These are phyloP conservation scores for Blepharisma japonicum DNA, from an alignment of 73 alveolate genomes.

Conservation along the genomic window DNA sequence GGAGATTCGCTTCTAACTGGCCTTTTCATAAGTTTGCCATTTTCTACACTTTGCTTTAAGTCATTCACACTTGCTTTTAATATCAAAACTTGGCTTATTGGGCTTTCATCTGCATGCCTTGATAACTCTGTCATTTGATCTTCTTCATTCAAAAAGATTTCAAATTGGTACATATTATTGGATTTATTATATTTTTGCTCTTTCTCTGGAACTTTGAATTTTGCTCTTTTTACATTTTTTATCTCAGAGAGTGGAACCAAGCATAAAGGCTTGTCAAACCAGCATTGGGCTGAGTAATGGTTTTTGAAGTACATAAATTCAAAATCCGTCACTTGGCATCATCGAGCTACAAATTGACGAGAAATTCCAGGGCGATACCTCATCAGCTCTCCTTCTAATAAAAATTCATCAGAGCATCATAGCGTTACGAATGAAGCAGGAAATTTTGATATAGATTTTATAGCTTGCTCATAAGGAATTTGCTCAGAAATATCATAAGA, in stretches of 20 bases:
- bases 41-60: neutral
- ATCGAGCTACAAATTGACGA: neutral
- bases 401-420: too few relatives aligned
- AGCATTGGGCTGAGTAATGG: neutral
- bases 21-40: slow-evolving; percentile 16
- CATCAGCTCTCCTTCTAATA: slow-evolving; percentile 9
- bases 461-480: too few relatives aligned
- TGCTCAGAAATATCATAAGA: too few relatives aligned
- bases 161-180: slow-evolving; percentile 8
- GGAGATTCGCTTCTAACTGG: neutral
- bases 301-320: slow-evolving; percentile 13
- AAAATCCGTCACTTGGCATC: neutral
- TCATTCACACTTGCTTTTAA: neutral
- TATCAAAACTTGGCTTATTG: neutral
- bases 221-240: slow-evolving; percentile 1
- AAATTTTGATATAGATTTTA: too few relatives aligned
- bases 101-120: neutral
- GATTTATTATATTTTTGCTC: neutral
- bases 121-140: slow-evolving; percentile 5
- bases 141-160: slow-evolving; percentile 1
- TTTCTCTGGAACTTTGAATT: neutral
- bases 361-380: slow-evolving; percentile 24
- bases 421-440: too few relatives aligned
- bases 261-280: slow-evolving; percentile 2
- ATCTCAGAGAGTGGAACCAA: neutral